These are phyloP conservation scores for Sphagnum fallax DNA, from an alignment of 228 moss, liverwort and hornwort species.

Conservation along the genomic window DNA sequence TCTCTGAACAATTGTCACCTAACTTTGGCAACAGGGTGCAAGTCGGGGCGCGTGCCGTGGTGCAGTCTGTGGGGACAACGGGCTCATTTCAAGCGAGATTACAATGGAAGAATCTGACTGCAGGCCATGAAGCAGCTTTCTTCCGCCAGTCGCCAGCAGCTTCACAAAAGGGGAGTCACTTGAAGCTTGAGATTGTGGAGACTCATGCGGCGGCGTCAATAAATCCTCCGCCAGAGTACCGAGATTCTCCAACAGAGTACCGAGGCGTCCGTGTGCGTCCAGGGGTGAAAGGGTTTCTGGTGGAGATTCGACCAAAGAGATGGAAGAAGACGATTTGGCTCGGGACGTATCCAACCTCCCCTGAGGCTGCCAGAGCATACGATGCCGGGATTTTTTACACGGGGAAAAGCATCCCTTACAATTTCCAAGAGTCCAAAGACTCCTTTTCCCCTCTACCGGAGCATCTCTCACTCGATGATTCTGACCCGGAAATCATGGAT, in stretches of 20 bases:
- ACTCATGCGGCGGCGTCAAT: neutral
- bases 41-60: too few species aligned
- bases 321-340: slow-evolving; percentile 12
- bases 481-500: neutral
- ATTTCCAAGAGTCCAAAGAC: neutral
- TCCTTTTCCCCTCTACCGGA: slow-evolving; percentile 1
- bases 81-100: neutral
- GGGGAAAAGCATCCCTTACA: slow-evolving; percentile 1
- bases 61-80: neutral
- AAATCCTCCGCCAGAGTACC: too few species aligned
- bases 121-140: neutral
- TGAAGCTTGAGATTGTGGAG: neutral
- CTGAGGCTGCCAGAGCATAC: slow-evolving; percentile 3
- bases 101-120: neutral
- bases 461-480: neutral
- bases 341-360: neutral
- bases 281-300: slow-evolving; percentile 7
- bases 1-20: too few species aligned
- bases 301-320: slow-evolving; percentile 7
- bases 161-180: neutral
- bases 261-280: slow-evolving; percentile 6
- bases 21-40: too few species aligned
- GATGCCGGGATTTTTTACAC: slow-evolving; percentile 10
- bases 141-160: neutral
- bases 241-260: neutral